Evolutionary conservation across 2,329 filamentous ascomycete genomes (phyloP), one percentile per base, ranked within the genome.

Genomic region (Neonectria ditissima): DNA sequence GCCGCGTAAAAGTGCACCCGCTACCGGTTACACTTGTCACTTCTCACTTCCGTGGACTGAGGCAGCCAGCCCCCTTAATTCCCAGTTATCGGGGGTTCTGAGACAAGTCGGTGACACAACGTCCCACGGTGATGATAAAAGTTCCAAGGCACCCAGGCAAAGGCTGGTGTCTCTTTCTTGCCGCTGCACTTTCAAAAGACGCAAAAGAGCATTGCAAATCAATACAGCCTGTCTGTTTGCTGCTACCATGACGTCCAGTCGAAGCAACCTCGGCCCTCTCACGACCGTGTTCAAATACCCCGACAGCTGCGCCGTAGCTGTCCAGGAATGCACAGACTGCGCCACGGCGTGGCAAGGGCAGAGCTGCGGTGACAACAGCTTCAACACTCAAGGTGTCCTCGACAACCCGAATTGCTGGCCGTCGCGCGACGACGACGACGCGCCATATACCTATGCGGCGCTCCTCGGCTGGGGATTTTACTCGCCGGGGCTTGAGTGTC

Each of bases 391-490:
- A 34, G 47, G 55, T 60, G 65, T 63, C 16, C 62, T 55, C n/a
- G 76, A 78, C 58, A 65, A 74, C 47, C 50, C 68, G 4, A 62
- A 57, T 3, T 79, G 76, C 63, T 77, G 76, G 76, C 75, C 76
- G 3, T 32, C 70, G n/a, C 71, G 59, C 2, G 59, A 59, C 0
- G 43, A 59, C 0, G 43, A 57, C 13, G 63, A 62, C 5, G 63
- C 64, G 5, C 52, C 52, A 2, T 53, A 63, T 1, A 69, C 73
- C 1, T 30, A 37, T 1, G 59, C 59, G 3, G 65, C 73, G 5
- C 57, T 79, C 14, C 52, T 59, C 9, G 77, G 76, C 24, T 75
- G 77, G 75, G 77, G 78, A 7, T 78, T 77, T 58, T 79, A 79
- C 58, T 79, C 76, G 4, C 78, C 78, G 0, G 78, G 77, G 0